Conservation (phyloP, 1,284 basidiomycete species). For the Kwoniella shivajii region DNA sequence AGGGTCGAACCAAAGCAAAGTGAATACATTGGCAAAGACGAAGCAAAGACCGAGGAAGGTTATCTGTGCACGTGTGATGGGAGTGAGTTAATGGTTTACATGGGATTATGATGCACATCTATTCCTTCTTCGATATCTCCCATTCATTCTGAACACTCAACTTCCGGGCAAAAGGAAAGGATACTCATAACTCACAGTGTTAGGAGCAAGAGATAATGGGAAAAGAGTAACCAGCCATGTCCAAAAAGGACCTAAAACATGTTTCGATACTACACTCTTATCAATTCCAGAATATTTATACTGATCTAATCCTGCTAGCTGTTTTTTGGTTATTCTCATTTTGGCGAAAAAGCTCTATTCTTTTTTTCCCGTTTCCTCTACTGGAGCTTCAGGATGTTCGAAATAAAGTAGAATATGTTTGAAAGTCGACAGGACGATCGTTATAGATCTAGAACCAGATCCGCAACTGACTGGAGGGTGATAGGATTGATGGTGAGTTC, state of each 20-base stretch:
- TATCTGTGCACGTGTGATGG: conserved; percentile 59
- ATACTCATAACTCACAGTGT: conserved; percentile 65
- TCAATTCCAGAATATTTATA: conserved; percentile 64
- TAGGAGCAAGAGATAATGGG: conserved; percentile 85
- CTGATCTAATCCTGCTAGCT: conserved; percentile 57
- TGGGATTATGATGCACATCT: no score
- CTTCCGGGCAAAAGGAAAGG: not conserved
- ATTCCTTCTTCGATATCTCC: no score
- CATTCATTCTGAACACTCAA: no score
- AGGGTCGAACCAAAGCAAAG: conserved; percentile 79
- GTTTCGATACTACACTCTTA: conserved; percentile 55
- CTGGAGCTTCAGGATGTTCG: no score
- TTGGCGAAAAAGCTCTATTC: no score
- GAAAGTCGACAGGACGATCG: no score
- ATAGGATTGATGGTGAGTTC: no score
- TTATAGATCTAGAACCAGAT: no score
- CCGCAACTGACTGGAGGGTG: no score
- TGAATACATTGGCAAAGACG: conserved; percentile 80
- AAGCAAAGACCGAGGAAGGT: conserved; percentile 79
- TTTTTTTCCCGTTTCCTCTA: no score
- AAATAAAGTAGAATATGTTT: no score
- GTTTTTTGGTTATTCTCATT: conserved; percentile 52
- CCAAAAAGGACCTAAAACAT: conserved; percentile 87
- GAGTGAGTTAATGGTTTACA: no score
- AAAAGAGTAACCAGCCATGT: conserved; percentile 90